Evolutionary conservation across 306 rosid genomes (phyloP), one percentile per base, ranked within the genome.

Genomic region (Chamaecrista fasciculata): DNA sequence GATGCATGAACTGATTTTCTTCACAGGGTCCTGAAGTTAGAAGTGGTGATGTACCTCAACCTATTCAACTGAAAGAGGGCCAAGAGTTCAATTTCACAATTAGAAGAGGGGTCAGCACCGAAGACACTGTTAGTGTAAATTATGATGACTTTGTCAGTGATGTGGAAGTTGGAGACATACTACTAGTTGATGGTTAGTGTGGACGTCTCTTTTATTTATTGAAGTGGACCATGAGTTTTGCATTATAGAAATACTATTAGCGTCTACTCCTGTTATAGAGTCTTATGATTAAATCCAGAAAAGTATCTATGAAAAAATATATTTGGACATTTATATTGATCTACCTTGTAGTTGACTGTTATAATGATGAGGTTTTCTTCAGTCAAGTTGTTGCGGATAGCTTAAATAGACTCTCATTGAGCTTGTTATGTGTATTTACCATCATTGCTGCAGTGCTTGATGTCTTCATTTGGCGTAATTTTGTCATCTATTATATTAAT

Each of bases 1-100:
- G 40, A 8, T 67, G 48, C 33, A 37, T 72, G 23, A 37, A 29
- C 29, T 67, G 62, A 51, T 34, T 62, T 73, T 67, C 77, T 79
- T 84, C 39, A 73, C 80, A 94, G 98, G 98, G 98, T 74, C 98
- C 98, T 65, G 98, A 94, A 81, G 98, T 94, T 73, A 84, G 98
- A 76, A 85, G 98, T 65, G 97, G 97, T 59, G 98, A 94, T 85
- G 85, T 94, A 20, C 83, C 95, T 39, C 69, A 74, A 66, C 92
- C 97, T 31, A 78, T 94, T 75, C 31, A 78, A 48, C 97, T 94
- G 1, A 57, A 78, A 66, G 91, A 90, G 73, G 97, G 95, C 7
- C 92, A 90, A 44, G 82, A 86, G 29, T 88, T 90, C 74, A 88
- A 80, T 85, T 94, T 94, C 84, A 94, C 97, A 63, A 90, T 85